Percentiles rank a stretch among this genome's conserved stretches.
Conservation (phyloP, 192 early-diverging fungal genomes). For the Chytriomyces confervae region DNA sequence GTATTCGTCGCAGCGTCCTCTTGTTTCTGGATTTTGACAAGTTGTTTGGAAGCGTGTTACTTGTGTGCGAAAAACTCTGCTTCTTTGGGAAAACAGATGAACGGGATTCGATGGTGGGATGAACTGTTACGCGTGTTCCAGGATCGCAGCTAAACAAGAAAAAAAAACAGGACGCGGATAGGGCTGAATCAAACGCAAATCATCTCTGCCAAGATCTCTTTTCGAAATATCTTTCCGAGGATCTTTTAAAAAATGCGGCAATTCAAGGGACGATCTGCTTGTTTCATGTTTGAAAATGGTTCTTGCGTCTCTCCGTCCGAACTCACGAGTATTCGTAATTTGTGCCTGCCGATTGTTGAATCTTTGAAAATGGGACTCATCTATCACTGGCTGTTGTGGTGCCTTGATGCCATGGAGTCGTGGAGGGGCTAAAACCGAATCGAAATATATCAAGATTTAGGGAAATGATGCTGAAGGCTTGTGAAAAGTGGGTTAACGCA, state of each 20-base stretch:
- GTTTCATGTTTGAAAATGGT: slow-evolving; percentile 70
- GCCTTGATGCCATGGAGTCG: slow-evolving; percentile 65
- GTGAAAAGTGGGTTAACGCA: slow-evolving; percentile 15
- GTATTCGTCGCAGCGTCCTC: slow-evolving; percentile 67
- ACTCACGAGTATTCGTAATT: slow-evolving; percentile 55
- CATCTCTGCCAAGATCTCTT: slow-evolving; percentile 48
- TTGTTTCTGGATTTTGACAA: slow-evolving; percentile 81
- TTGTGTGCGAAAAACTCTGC: slow-evolving; percentile 46
- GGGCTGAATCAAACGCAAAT: slow-evolving; percentile 29
- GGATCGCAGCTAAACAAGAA: not conserved
- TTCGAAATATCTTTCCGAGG: slow-evolving; percentile 62
- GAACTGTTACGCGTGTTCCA: not conserved
- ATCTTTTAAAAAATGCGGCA: slow-evolving; percentile 64
- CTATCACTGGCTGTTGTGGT: slow-evolving; percentile 66
- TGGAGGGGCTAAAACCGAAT: slow-evolving; percentile 38
- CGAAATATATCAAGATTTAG: too few relatives aligned
- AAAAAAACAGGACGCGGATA: not conserved
- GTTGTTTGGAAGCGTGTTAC: slow-evolving; percentile 53
- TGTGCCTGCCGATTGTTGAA: slow-evolving; percentile 65
- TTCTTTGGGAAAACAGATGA: slow-evolving; percentile 37
- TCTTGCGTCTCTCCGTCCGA: slow-evolving; percentile 64
- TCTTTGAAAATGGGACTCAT: slow-evolving; percentile 71
- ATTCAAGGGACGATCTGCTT: slow-evolving; percentile 79
- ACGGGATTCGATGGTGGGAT: slow-evolving; percentile 4
- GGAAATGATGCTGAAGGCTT: slow-evolving; percentile 40